Evolutionary conservation across 1,139 yeast genomes (phyloP), one percentile per base, ranked within the genome.

Genomic region (Ashbya aceris): DNA sequence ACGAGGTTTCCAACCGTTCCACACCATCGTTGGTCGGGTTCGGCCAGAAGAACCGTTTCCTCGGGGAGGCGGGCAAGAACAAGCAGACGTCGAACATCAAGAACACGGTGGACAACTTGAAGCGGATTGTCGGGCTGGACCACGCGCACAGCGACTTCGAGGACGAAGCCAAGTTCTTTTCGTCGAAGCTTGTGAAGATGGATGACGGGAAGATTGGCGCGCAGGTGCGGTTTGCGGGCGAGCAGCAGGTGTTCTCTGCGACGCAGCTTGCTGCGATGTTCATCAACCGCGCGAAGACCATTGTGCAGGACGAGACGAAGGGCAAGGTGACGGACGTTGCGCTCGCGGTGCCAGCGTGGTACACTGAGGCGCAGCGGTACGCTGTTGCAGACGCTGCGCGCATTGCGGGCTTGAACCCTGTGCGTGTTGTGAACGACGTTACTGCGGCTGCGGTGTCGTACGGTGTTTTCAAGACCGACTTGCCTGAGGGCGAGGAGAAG

Each of bases 391-490:
- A 93, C 65, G 96, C 98, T 46, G 91, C 96, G 60, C 77, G 76
- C 63, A 83, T 91, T 65, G 97, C 98, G 49, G 96, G 96, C 50
- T 77, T 91, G 64, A 91, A 91, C 79, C 96, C 98, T 48, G 96
- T 91, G 49, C 83, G 98, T 76, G 80, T 91, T 54, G 95, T 91
- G 58, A 91, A 91, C 66, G 98, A 91, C 66, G 80, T 85, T 51
- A 89, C 98, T 47, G 97, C 98, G 49, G 98, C 98, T 47, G 97
- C 96, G 55, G 96, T 93, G 53, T 95, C 96, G 55, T 93, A 91
- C 72, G 98, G 98, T 74, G 96, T 91, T 49, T 91, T 91, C 81
- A 89, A 91, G 77, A 79, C 84, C 45, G 93, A 85, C 61, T 84
- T 91, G 56, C 91, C 95, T 66, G 86, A 84, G 53, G 60, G 53